Percentiles rank a stretch among this genome's conserved stretches.
phyloP scores from a whole-genome alignment of 2,329 filamentous ascomycete species.

The Elsinoe australis region DNA sequence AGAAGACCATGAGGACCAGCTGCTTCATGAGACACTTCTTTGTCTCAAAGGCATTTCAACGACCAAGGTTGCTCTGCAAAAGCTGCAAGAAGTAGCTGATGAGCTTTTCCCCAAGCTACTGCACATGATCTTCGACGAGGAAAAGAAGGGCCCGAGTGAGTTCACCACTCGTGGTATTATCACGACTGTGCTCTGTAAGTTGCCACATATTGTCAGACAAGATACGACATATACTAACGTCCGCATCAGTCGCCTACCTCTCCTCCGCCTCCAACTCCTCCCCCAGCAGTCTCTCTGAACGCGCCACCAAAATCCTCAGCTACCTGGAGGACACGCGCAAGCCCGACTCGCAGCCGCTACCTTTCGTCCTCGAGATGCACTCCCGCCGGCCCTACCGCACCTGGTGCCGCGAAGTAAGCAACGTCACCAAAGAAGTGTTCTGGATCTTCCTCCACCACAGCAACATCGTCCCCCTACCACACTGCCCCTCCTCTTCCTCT shows the following conservation, averaged over 20 bases:
- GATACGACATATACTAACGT: slow-evolving; percentile 1
- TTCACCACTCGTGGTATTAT: slow-evolving; percentile 90
- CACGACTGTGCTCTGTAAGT: slow-evolving; percentile 65
- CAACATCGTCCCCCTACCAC: slow-evolving; percentile 68
- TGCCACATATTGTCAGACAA: neutral
- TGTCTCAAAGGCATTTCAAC: slow-evolving; percentile 94
- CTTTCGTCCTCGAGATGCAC: slow-evolving; percentile 85
- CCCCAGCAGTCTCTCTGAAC: slow-evolving; percentile 44
- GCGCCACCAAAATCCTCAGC: slow-evolving; percentile 64
- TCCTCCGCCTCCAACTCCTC: slow-evolving; percentile 48
- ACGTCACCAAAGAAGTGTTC: slow-evolving; percentile 95
- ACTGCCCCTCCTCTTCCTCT: slow-evolving; percentile 24
- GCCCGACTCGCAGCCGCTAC: slow-evolving; percentile 64
- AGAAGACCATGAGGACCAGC: slow-evolving; percentile 89
- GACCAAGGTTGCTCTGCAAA: slow-evolving; percentile 74
- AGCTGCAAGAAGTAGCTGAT: slow-evolving; percentile 69
- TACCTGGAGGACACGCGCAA: slow-evolving; percentile 75
- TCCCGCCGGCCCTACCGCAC: slow-evolving; percentile 80
- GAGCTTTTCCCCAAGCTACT: slow-evolving; percentile 80
- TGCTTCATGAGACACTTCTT: slow-evolving; percentile 84
- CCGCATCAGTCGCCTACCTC: slow-evolving; percentile 63
- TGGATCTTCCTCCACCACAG: slow-evolving; percentile 97
- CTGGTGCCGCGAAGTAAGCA: slow-evolving; percentile 87
- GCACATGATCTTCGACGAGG: slow-evolving; percentile 87
- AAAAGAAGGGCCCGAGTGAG: slow-evolving; percentile 96